Conservation (phyloP, 257 asterid genomes). For the Solanum clarkiae region DNA sequence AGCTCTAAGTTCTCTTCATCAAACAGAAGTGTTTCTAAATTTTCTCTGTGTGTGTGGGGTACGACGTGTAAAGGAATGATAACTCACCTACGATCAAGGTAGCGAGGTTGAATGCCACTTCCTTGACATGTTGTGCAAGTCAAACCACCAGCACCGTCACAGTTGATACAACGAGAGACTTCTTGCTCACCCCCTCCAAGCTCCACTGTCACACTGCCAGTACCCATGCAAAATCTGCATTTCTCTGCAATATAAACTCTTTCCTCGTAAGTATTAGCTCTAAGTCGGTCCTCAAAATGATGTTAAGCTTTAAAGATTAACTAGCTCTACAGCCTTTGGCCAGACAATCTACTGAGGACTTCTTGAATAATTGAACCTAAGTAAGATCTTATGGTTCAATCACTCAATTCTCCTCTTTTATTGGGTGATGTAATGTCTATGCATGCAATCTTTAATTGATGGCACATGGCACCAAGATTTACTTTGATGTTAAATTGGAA, state of each 20-base stretch:
- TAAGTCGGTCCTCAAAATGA: neutral
- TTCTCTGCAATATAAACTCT: conserved; percentile 34
- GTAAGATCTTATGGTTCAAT: neutral
- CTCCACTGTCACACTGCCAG: conserved; percentile 62
- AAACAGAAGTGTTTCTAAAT: neutral
- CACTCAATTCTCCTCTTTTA: neutral
- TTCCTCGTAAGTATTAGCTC: neutral
- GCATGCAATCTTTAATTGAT: neutral
- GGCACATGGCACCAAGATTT: neutral
- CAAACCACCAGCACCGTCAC: conserved; percentile 75
- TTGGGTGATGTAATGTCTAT: neutral
- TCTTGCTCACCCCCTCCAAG: conserved; percentile 77
- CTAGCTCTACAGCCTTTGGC: neutral
- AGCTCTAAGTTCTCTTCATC: neutral
- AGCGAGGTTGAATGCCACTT: conserved; percentile 94
- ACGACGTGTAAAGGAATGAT: neutral
- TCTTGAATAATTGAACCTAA: neutral
- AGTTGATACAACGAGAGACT: conserved; percentile 76
- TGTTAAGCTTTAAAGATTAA: neutral
- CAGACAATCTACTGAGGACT: neutral
- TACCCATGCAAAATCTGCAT: conserved; percentile 84
- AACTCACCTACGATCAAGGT: conserved; percentile 89
- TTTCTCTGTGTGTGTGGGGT: neutral
- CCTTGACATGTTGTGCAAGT: conserved; percentile 99
- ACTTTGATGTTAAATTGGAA: neutral